These are phyloP conservation scores for Brassica rapa DNA, from an alignment of 345 rosid genomes.

Conservation along the genomic window DNA sequence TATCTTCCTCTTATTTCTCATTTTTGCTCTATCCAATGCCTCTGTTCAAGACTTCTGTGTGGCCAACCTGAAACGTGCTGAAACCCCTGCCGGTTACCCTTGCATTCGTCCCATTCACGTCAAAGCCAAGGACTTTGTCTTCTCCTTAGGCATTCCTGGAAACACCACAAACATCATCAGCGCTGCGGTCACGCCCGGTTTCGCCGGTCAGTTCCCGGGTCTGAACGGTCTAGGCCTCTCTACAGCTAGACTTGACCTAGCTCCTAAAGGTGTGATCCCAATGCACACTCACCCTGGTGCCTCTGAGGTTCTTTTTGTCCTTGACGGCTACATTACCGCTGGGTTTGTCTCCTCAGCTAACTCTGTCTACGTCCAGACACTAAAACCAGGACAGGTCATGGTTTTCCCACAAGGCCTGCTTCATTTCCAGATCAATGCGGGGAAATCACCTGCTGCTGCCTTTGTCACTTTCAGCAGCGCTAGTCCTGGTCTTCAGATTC, in stretches of 20 bases:
- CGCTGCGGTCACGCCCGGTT: conserved; percentile 71
- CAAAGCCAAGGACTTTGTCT: conserved; percentile 61
- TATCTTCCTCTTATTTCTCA: conserved; percentile 51
- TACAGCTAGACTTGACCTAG: conserved; percentile 68
- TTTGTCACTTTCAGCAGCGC: conserved; percentile 60
- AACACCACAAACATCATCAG: conserved; percentile 72
- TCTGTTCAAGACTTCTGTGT: conserved; percentile 79
- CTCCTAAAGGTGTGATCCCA: conserved; percentile 75
- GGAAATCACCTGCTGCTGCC: conserved; percentile 43
- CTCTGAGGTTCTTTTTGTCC: conserved; percentile 58
- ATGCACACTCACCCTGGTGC: conserved; percentile 87
- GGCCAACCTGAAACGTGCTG: conserved; percentile 55
- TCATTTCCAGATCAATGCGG: conserved; percentile 66
- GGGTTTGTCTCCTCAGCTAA: conserved; percentile 73
- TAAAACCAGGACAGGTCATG: conserved; percentile 66
- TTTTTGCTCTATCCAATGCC: conserved; percentile 48
- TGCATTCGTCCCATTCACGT: conserved; percentile 56
- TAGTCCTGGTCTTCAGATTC: conserved; percentile 69
- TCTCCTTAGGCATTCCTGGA: conserved; percentile 51
- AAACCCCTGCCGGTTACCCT: conserved; percentile 59
- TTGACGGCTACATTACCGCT: conserved; percentile 53
- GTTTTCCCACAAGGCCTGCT: conserved; percentile 79
- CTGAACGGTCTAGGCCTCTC: conserved; percentile 77
- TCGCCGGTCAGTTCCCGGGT: conserved; percentile 65
- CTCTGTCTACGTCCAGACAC: conserved; percentile 49